Evolutionary conservation across 768 basidiomycete genomes (phyloP).

Genomic region (Daedalea quercina): DNA sequence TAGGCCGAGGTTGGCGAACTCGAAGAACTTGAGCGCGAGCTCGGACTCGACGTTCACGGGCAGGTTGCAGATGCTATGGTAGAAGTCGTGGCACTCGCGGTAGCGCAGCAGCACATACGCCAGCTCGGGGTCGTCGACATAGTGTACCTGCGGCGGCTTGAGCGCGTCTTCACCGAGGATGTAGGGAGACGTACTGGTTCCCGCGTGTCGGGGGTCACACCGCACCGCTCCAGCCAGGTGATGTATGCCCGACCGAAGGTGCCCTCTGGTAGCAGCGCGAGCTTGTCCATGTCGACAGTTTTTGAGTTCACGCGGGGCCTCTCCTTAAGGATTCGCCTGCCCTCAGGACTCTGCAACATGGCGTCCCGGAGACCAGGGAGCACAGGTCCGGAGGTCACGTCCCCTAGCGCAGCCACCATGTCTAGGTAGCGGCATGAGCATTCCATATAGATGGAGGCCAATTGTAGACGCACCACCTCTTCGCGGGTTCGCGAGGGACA

Average conservation of each 20-base stretch:
- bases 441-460: not conserved
- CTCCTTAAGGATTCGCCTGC: conserved; percentile 76
- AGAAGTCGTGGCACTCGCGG: conserved; percentile 96
- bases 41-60: conserved; percentile 90
- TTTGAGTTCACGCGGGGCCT: conserved; percentile 74
- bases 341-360: conserved; percentile 78
- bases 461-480: conserved; percentile 62
- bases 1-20: conserved; percentile 85
- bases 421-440: conserved; percentile 40
- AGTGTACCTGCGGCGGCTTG: conserved; percentile 62
- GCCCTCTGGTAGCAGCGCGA: conserved; percentile 65
- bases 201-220: conserved; percentile 90
- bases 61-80: conserved; percentile 85
- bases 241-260: conserved; percentile 84
- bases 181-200: conserved; percentile 56
- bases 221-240: conserved; percentile 84
- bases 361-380: conserved; percentile 68
- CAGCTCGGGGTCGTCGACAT: conserved; percentile 90
- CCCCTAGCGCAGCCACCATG: conserved; percentile 91
- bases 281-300: conserved; percentile 64
- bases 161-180: not conserved
- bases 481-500: conserved; percentile 74
- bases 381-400: conserved; percentile 81
- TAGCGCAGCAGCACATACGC: conserved; percentile 99
- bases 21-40: conserved; percentile 90